These are phyloP conservation scores for Yamadazyma pseudoaaseri DNA, from an alignment of 1,139 yeast species.

Conservation along the genomic window DNA sequence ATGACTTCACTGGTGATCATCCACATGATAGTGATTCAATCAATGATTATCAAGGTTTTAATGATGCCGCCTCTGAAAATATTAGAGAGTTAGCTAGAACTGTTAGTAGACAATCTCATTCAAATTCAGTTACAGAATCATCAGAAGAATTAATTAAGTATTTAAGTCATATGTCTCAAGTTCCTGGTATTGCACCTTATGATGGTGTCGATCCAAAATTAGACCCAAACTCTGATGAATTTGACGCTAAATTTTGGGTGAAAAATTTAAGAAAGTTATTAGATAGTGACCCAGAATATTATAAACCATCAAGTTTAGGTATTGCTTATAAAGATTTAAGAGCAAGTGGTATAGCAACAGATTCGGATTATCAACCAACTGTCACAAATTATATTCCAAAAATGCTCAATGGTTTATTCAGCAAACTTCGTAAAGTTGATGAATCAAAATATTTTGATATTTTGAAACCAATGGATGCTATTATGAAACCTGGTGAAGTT, in stretches of 20 bases:
- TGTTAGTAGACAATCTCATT: slow-evolving; percentile 23
- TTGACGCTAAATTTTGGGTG: slow-evolving; percentile 49
- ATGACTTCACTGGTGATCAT: slow-evolving; percentile 11
- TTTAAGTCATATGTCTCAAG: slow-evolving; percentile 50
- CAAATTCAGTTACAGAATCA: slow-evolving; percentile 16
- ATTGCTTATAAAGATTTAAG: slow-evolving; percentile 65
- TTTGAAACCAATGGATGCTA: slow-evolving; percentile 34
- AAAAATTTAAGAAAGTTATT: slow-evolving; percentile 21
- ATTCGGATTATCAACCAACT: slow-evolving; percentile 77
- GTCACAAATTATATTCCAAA: slow-evolving; percentile 50
- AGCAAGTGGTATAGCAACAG: slow-evolving; percentile 75
- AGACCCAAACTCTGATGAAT: slow-evolving; percentile 47
- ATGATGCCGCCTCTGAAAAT: slow-evolving; percentile 24
- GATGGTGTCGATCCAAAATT: slow-evolving; percentile 17
- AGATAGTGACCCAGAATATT: slow-evolving; percentile 57
- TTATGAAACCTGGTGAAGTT: slow-evolving; percentile 33
- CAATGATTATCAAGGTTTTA: slow-evolving; percentile 29
- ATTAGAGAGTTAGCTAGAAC: slow-evolving; percentile 35
- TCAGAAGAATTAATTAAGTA: slow-evolving; percentile 54
- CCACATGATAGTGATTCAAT: slow-evolving; percentile 17
- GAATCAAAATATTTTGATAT: slow-evolving; percentile 25
- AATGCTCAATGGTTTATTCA: slow-evolving; percentile 15
- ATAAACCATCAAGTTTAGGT: slow-evolving; percentile 64
- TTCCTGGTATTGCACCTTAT: slow-evolving; percentile 48
- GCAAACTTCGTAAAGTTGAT: slow-evolving; percentile 12